Evolutionary conservation across 148 eudicot genomes (phyloP).

Genomic region (Camellia sinensis): DNA sequence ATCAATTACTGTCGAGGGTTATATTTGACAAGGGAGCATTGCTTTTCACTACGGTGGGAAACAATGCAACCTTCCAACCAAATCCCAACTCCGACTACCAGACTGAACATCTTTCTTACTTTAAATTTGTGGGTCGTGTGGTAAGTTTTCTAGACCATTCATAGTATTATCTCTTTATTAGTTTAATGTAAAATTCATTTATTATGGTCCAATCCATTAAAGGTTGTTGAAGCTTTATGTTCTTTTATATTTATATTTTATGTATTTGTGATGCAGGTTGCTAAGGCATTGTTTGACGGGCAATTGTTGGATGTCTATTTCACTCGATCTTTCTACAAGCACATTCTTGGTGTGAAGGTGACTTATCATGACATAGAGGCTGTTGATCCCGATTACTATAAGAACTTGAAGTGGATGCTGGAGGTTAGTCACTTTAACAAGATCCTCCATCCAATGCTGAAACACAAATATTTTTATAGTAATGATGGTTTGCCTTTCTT

Average conservation of each 20-base stretch:
- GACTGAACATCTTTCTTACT: slow-evolving; percentile 97
- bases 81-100: slow-evolving; percentile 98
- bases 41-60: slow-evolving; percentile 95
- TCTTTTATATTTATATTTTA: not conserved
- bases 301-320: slow-evolving; percentile 98
- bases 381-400: slow-evolving; percentile 97
- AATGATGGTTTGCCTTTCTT: not conserved
- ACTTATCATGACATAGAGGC: slow-evolving; percentile 99
- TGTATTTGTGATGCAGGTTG: slow-evolving; percentile 52
- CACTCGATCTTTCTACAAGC: slow-evolving; percentile 98
- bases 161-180: not conserved
- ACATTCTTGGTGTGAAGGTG: slow-evolving; percentile 95
- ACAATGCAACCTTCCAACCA: slow-evolving; percentile 93
- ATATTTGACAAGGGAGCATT: slow-evolving; percentile 96
- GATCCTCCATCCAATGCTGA: not conserved
- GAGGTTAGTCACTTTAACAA: slow-evolving; percentile 56
- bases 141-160: slow-evolving; percentile 37
- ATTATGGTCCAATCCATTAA: not conserved
- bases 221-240: not conserved
- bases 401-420: slow-evolving; percentile 97
- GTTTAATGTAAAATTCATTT: not conserved
- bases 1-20: slow-evolving; percentile 90
- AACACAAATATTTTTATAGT: not conserved
- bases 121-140: slow-evolving; percentile 98
- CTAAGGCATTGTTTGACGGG: slow-evolving; percentile 95